Evolutionary conservation across 2,329 filamentous ascomycete species (phyloP), one percentile per base, ranked within the genome.

Genomic region (Ceratocystis destructans): DNA sequence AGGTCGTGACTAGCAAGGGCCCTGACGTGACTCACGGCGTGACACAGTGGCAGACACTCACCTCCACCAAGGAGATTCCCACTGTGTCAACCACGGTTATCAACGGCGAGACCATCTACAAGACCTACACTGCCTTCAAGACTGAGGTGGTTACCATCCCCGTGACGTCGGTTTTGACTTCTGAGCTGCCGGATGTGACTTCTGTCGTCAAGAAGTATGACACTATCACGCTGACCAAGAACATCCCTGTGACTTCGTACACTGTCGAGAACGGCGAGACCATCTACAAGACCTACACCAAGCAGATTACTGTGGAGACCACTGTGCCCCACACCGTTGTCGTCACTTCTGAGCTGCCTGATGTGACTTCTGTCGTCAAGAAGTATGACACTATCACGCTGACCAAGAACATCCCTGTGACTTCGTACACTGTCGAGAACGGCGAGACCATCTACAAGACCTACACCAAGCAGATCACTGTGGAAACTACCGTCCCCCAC

Each of bases 371-470:
- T 1, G 46, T 48, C 4, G 28, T 65, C 7, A 63, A 46, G 2
- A 12, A 44, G 46, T 65, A 22, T 5, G 25, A 65, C 5, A 67
- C 66, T 0, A 20, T 67, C 1, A 41, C 17, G 3, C 8, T 45
- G 17, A 65, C 66, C 8, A 37, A 61, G 25, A 50, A 53, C 15
- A 8, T 68, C 1, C 45, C 66, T 3, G 64, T 62, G 1, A 62
- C 64, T 4, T 17, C 17, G 10, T 59, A 44, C n/a, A 61, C 31
- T 8, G 61, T 67, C 5, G 61, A 45, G 5, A 64, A 67, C 25
- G 65, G 61, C 8, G 50, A 66, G 62, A 67, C 66, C 8, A 44
- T 67, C 33, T 61, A 55, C 44, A 64, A 57, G 57, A 67, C 66
- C 17, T 64, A 33, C 17, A 62, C 46, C 6, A 41, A 66, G 12